These are phyloP conservation scores for Patellaria atrata DNA, from an alignment of 495 filamentous ascomycete species.

Conservation along the genomic window DNA sequence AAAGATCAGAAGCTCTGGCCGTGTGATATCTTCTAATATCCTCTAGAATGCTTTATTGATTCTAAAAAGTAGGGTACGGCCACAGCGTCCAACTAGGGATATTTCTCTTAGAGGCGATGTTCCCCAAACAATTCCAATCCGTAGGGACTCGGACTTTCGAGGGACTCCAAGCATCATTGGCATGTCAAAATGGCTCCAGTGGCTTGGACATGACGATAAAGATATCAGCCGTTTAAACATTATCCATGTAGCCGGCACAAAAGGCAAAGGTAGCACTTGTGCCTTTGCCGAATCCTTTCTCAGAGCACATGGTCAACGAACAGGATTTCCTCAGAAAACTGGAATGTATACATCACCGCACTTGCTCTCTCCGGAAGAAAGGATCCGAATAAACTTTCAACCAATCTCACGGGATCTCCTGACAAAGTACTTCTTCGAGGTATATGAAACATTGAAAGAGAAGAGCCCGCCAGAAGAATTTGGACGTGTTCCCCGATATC, in stretches of 20 bases:
- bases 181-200: constrained; percentile 14
- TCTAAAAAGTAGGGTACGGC: not conserved
- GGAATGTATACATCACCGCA: constrained; percentile 22
- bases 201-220: constrained; percentile 8
- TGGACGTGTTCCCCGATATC: constrained; percentile 35
- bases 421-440: constrained; percentile 16
- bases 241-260: constrained; percentile 37
- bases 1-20: not conserved
- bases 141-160: too few species aligned
- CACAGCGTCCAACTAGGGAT: constrained; percentile 1
- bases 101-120: not conserved
- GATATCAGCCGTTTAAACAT: constrained; percentile 24
- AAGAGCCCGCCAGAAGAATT: not conserved
- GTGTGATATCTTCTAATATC: not conserved
- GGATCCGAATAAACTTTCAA: constrained; percentile 19
- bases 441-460: constrained; percentile 12
- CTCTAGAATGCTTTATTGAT: constrained; percentile 1
- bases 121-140: too few species aligned
- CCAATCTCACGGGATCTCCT: constrained; percentile 12
- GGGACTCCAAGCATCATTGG: constrained; percentile 14
- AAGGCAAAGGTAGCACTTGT: constrained; percentile 40
- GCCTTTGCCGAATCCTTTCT: constrained; percentile 33
- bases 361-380: constrained; percentile 10
- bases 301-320: constrained; percentile 14
- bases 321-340: constrained; percentile 16